These are phyloP conservation scores for Phymatotrichopsis omnivora DNA, from an alignment of 2,329 filamentous ascomycete genomes.

Conservation along the genomic window DNA sequence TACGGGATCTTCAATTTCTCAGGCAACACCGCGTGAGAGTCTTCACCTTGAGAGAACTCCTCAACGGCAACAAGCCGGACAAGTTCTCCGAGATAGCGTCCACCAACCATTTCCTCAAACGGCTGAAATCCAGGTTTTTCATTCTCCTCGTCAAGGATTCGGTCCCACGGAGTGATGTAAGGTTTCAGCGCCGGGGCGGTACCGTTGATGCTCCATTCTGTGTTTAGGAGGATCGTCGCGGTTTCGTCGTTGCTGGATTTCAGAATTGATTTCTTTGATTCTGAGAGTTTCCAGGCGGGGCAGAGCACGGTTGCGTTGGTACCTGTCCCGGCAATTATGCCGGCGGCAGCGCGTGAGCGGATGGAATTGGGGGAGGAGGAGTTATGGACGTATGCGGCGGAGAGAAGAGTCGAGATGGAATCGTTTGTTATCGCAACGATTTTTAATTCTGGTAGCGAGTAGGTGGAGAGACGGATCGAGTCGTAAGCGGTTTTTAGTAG, in stretches of 20 bases:
- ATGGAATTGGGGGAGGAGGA: not conserved
- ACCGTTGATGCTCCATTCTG: slow-evolving; percentile 26
- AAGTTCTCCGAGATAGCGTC: slow-evolving; percentile 58
- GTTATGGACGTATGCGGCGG: slow-evolving; percentile 48
- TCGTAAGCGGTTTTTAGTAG: slow-evolving; percentile 48
- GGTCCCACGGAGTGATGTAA: slow-evolving; percentile 48
- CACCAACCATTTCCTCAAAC: slow-evolving; percentile 52
- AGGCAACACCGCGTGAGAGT: slow-evolving; percentile 40
- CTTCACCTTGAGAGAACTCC: slow-evolving; percentile 38
- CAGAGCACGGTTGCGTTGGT: slow-evolving; percentile 57
- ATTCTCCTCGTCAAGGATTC: slow-evolving; percentile 44
- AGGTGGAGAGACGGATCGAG: slow-evolving; percentile 13
- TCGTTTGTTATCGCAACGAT: slow-evolving; percentile 57
- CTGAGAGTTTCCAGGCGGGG: slow-evolving; percentile 46
- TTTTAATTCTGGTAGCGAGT: slow-evolving; percentile 41
- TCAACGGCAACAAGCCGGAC: slow-evolving; percentile 50
- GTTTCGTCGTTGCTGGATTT: slow-evolving; percentile 34
- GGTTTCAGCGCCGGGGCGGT: slow-evolving; percentile 16
- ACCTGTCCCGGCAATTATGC: slow-evolving; percentile 57
- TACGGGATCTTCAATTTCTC: slow-evolving; percentile 45
- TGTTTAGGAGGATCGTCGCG: slow-evolving; percentile 21
- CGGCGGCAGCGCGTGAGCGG: slow-evolving; percentile 47
- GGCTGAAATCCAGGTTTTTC: slow-evolving; percentile 52
- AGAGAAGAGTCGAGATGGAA: slow-evolving; percentile 55
- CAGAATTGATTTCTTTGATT: slow-evolving; percentile 17